Evolutionary conservation across 768 basidiomycete species (phyloP).

Genomic region (Rhizopogon sp.): DNA sequence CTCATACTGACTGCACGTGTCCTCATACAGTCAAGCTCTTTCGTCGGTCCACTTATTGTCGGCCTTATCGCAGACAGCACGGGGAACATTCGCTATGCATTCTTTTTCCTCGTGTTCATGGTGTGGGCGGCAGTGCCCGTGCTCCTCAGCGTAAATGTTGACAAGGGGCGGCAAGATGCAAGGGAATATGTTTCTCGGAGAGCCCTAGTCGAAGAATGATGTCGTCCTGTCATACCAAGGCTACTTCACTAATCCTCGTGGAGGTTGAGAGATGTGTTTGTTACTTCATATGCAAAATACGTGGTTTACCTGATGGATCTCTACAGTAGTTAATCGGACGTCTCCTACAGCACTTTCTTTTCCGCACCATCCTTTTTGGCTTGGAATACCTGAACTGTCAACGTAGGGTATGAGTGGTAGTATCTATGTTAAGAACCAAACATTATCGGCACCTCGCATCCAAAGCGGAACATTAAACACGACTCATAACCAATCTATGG

Average conservation of each 20-base stretch:
- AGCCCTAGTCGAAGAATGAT: neutral
- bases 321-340: neutral
- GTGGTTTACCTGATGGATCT: too few relatives aligned
- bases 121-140: conserved; percentile 79
- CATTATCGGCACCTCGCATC: neutral
- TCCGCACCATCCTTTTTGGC: conserved; percentile 26
- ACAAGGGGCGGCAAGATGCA: conserved; percentile 55
- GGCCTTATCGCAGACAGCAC: conserved; percentile 85
- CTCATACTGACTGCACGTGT: neutral
- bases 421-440: conserved; percentile 44
- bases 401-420: conserved; percentile 93
- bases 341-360: conserved; percentile 22
- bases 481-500: too few relatives aligned
- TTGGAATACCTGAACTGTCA: conserved; percentile 79
- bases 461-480: neutral
- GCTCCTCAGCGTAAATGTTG: conserved; percentile 64
- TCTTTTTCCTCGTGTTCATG: conserved; percentile 83
- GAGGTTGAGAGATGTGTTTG: neutral
- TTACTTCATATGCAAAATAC: neutral
- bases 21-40: conserved; percentile 70
- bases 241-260: neutral
- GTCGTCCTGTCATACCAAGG: neutral
- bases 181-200: conserved; percentile 20
- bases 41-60: conserved; percentile 86
- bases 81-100: conserved; percentile 88